Conservation (phyloP, 2,329 filamentous ascomycete species). For the Claviceps sp. region DNA sequence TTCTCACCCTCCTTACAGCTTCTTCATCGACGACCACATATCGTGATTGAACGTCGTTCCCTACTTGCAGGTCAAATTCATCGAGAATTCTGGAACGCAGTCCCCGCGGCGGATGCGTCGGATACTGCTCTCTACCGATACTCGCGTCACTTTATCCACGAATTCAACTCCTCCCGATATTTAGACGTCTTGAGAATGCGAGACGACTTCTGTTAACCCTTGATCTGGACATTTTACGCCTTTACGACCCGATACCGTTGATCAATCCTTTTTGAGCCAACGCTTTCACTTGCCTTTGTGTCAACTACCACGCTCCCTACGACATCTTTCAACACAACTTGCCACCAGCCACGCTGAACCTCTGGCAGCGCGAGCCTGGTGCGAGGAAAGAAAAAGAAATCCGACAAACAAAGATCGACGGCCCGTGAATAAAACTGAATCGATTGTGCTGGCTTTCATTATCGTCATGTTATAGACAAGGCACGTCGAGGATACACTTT, state of each 20-base stretch:
- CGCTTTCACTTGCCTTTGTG: neutral
- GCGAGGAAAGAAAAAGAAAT: neutral
- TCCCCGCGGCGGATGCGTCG: neutral
- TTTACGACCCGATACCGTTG: neutral
- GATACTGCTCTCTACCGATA: neutral
- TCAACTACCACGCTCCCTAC: neutral
- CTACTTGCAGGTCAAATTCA: neutral
- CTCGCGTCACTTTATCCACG: neutral
- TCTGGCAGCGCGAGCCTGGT: neutral
- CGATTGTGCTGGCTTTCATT: conserved; percentile 1
- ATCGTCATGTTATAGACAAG: conserved; percentile 6
- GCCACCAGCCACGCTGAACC: neutral
- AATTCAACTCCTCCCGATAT: neutral
- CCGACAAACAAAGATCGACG: neutral
- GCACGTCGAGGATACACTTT: neutral
- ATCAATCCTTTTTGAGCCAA: neutral
- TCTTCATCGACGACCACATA: neutral
- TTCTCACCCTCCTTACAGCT: neutral
- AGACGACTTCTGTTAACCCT: neutral
- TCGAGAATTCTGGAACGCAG: neutral
- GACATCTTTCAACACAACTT: neutral
- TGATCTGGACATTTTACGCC: neutral
- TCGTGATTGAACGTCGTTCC: neutral
- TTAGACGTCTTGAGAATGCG: conserved; percentile 2
- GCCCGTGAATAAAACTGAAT: neutral